phyloP scores from a whole-genome alignment of 2,329 filamentous ascomycete genomes.

The Daldinia sp. region DNA sequence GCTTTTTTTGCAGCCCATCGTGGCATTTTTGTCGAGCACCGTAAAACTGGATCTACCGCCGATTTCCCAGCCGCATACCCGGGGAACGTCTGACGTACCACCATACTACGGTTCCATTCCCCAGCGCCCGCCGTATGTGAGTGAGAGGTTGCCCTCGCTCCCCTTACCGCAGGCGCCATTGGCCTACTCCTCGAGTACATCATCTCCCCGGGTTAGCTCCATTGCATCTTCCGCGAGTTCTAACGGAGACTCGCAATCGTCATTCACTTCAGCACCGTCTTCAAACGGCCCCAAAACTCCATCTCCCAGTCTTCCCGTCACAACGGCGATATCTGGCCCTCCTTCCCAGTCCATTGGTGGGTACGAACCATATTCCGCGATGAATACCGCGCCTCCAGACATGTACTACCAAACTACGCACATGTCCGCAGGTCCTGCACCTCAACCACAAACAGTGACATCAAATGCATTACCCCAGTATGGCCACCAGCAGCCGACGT shows the following conservation, averaged over 20 bases:
- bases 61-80: constrained; percentile 84
- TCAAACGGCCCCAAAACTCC: constrained; percentile 80
- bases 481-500: constrained; percentile 79
- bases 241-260: constrained; percentile 65
- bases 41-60: constrained; percentile 95
- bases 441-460: constrained; percentile 80
- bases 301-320: constrained; percentile 74
- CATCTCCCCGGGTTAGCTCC: constrained; percentile 81
- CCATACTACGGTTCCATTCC: constrained; percentile 76
- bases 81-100: constrained; percentile 76
- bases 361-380: constrained; percentile 66
- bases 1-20: constrained; percentile 35
- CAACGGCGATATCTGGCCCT: constrained; percentile 58
- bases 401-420: constrained; percentile 86
- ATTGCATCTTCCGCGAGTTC: constrained; percentile 71
- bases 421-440: constrained; percentile 81
- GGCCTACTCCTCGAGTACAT: constrained; percentile 77
- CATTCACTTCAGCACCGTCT: constrained; percentile 66
- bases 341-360: constrained; percentile 55
- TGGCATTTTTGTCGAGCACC: constrained; percentile 65
- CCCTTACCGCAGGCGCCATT: constrained; percentile 77
- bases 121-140: constrained; percentile 75
- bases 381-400: constrained; percentile 86
- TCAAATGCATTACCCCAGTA: constrained; percentile 81
- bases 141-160: constrained; percentile 78